These are phyloP conservation scores for Mayamaea pseudoterrestris DNA, from an alignment of 108 stramenopile genomes.

Conservation along the genomic window DNA sequence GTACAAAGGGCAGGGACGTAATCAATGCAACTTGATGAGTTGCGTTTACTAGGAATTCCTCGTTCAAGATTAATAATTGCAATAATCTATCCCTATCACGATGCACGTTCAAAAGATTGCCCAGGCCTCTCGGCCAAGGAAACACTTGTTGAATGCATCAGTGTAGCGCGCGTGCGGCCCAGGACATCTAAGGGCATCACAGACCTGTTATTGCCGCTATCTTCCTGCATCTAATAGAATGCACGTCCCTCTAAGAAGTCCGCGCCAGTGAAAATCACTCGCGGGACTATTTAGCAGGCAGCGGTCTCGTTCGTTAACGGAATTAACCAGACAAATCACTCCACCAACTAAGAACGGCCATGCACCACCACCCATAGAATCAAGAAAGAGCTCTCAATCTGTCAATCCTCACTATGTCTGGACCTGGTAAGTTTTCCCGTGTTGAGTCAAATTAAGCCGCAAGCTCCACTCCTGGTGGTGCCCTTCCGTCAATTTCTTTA, in stretches of 20 bases:
- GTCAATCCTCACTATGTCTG: slow-evolving; percentile 80
- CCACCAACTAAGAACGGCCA: slow-evolving; percentile 72
- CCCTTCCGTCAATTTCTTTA: slow-evolving; percentile 74
- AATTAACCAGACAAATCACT: slow-evolving; percentile 99
- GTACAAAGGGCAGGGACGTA: slow-evolving; percentile 63
- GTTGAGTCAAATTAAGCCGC: slow-evolving; percentile 81
- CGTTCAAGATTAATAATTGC: slow-evolving; percentile 99
- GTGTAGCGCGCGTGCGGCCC: slow-evolving; percentile 98
- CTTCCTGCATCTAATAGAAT: slow-evolving; percentile 87
- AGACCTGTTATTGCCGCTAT: slow-evolving; percentile 97
- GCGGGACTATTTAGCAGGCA: slow-evolving; percentile 86
- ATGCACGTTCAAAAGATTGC: slow-evolving; percentile 93
- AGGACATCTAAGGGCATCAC: slow-evolving; percentile 99
- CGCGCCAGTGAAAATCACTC: slow-evolving; percentile 55
- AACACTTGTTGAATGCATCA: slow-evolving; percentile 89
- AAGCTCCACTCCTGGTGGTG: slow-evolving; percentile 69
- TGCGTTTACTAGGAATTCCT: slow-evolving; percentile 99
- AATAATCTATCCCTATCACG: slow-evolving; percentile 99
- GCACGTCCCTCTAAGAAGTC: slow-evolving; percentile 95
- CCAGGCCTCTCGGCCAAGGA: slow-evolving; percentile 92
- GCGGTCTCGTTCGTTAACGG: slow-evolving; percentile 99
- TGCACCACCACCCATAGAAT: slow-evolving; percentile 78
- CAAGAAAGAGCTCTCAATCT: slow-evolving; percentile 82
- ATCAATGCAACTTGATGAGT: slow-evolving; percentile 86
- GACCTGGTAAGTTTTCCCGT: slow-evolving; percentile 73